These are phyloP conservation scores for Earliella scabrosa DNA, from an alignment of 1,284 basidiomycete genomes.

Conservation along the genomic window DNA sequence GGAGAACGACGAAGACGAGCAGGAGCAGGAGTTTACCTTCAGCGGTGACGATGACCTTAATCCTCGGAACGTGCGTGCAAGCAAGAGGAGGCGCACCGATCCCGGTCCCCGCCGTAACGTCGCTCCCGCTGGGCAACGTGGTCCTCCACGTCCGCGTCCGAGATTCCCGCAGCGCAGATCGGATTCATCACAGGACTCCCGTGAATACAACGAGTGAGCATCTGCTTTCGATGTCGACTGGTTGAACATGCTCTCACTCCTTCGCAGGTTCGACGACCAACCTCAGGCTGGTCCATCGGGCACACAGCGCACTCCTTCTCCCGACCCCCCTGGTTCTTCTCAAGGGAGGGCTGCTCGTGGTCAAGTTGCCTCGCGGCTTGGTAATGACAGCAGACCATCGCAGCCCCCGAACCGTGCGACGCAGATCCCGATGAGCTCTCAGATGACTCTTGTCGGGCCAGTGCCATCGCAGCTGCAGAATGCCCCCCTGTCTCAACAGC, in stretches of 20 bases:
- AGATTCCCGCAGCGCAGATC: background rate
- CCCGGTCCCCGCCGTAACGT: background rate
- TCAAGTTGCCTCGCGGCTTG: background rate
- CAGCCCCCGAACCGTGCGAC: background rate
- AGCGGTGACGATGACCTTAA: background rate
- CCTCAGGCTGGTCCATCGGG: conserved; percentile 23
- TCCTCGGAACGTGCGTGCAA: background rate
- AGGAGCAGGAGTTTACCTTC: background rate
- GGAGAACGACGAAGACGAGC: background rate
- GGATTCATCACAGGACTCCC: background rate
- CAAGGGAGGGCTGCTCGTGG: background rate
- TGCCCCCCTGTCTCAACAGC: background rate
- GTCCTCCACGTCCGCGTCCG: background rate
- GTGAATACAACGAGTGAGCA: background rate
- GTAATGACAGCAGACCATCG: background rate
- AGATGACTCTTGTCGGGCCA: conserved; percentile 27
- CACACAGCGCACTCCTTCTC: conserved; percentile 14
- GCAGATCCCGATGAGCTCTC: conserved; percentile 25
- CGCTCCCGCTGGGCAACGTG: background rate
- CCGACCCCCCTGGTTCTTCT: background rate
- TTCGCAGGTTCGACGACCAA: background rate
- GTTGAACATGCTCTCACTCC: too few species aligned
- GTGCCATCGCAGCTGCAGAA: conserved; percentile 15
- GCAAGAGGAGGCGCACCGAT: background rate
- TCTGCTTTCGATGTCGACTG: too few species aligned